Percentiles rank a stretch among this genome's conserved stretches.
These are phyloP conservation scores for Terana coerulea DNA, from an alignment of 768 basidiomycete genomes.

Conservation along the genomic window DNA sequence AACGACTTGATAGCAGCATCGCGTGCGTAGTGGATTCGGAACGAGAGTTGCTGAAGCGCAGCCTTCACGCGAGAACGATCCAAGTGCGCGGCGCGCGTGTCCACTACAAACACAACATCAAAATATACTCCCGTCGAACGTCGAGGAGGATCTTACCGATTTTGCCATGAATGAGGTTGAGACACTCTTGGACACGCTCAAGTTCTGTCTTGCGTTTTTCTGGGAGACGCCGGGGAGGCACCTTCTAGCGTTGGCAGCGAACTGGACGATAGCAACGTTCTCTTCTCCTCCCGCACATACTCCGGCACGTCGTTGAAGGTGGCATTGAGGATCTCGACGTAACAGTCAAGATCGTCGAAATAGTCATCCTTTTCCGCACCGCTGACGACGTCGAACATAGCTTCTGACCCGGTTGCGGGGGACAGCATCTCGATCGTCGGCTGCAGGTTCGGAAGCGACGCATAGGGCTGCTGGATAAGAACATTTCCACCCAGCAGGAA, in stretches of 20 bases:
- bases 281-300: slow-evolving; percentile 51
- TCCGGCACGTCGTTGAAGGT: slow-evolving; percentile 55
- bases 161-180: slow-evolving; percentile 53
- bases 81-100: slow-evolving; percentile 70
- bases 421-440: slow-evolving; percentile 49
- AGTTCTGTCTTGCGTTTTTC: slow-evolving; percentile 37
- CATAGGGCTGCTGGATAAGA: slow-evolving; percentile 36
- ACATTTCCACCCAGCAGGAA: slow-evolving; percentile 29
- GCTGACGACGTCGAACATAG: slow-evolving; percentile 49
- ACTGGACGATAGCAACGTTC: slow-evolving; percentile 2
- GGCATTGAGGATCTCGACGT: slow-evolving; percentile 53
- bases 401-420: slow-evolving; percentile 34
- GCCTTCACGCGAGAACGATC: slow-evolving; percentile 76
- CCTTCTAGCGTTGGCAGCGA: slow-evolving; percentile 3
- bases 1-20: slow-evolving; percentile 26
- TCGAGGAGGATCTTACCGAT: slow-evolving; percentile 71
- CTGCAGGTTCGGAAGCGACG: slow-evolving; percentile 47
- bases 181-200: slow-evolving; percentile 40
- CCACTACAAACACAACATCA: slow-evolving; percentile 39
- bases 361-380: slow-evolving; percentile 46
- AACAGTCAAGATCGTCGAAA: slow-evolving; percentile 55
- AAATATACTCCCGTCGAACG: no score
- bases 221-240: slow-evolving; percentile 13
- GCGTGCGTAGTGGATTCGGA: slow-evolving; percentile 64
- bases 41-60: slow-evolving; percentile 56